phyloP scores from a whole-genome alignment of 2,329 filamentous ascomycete species.

The Phoma sp. region DNA sequence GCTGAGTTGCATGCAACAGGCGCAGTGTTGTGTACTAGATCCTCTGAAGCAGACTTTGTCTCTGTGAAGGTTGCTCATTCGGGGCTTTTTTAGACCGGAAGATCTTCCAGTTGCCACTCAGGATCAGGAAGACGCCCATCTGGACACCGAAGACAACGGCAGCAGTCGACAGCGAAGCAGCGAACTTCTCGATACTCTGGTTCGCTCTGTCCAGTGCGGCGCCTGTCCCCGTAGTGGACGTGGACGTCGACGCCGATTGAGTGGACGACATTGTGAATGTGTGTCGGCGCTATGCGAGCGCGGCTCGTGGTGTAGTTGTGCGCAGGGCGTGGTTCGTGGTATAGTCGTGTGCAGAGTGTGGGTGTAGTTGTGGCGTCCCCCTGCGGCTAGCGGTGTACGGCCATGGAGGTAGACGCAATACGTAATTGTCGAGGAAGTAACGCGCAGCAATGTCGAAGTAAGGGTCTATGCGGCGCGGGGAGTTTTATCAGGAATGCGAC shows the following conservation, averaged over 20 bases:
- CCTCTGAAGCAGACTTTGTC: constrained; percentile 45
- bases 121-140: constrained; percentile 41
- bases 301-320: constrained; percentile 5
- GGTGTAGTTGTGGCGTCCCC: not conserved
- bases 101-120: constrained; percentile 48
- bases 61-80: constrained; percentile 28
- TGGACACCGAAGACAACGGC: constrained; percentile 46
- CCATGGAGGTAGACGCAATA: not conserved
- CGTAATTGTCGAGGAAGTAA: not conserved
- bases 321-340: not conserved
- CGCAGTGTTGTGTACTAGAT: constrained; percentile 40
- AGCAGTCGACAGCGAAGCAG: constrained; percentile 44
- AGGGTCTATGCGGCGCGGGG: constrained; percentile 6
- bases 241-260: not conserved
- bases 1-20: not conserved
- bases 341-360: constrained; percentile 2
- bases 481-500: constrained; percentile 11
- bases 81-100: constrained; percentile 27
- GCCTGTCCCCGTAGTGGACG: not conserved
- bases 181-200: constrained; percentile 47
- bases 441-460: not conserved
- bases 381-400: constrained; percentile 7
- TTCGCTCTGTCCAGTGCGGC: constrained; percentile 19
- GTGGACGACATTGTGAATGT: constrained; percentile 4
- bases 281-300: constrained; percentile 7